Evolutionary conservation across 805 yeast genomes (phyloP), one percentile per base, ranked within the genome.

Genomic region (Myxozyma sirexii): DNA sequence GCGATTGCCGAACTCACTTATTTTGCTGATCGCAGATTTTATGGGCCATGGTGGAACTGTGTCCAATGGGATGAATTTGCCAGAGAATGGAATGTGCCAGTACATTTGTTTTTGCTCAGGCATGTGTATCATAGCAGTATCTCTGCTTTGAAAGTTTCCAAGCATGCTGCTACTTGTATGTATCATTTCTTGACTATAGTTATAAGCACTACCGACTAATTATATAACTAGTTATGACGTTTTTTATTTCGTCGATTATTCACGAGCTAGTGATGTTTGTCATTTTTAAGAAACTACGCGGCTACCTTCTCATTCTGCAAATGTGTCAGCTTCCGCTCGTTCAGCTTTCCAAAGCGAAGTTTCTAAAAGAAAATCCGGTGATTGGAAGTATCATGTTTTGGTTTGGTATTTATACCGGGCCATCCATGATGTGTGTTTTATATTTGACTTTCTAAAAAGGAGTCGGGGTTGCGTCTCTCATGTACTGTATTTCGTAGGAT

Each of bases 11-110:
- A 94, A 72, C 76, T 93, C 39, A 86, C 96, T 15, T 70, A 80
- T 54, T 96, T 86, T 75, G 97, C 90, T 3, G 97, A 94, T 72
- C 82, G 99, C 52, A 88, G 88, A 66, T 94, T 94, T 73, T 94
- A 96, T 71, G 93, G 96, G 2, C 88, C 90, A 45, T 96, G 99
- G 99, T 94, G 99, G 99, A 90, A 92, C 68, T 88, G 96, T 62
- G 84, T 87, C 19, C 87, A 90, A 43, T 94, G 97, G 97, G 88
- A 88, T 58, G 92, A 92, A 71, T 94, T 89, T 72, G 87, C 97
- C 10, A 80, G 97, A 65, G 84, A 88, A 63, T 96, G 99, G 99
- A 94, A 94, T 72, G 82, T 83, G 8, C 97, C 98, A 0, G 98
- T 94, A 23, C 97, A 94, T 72, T 82, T 84, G 69, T 94, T 94